Percentiles rank a stretch among this genome's conserved stretches.
Evolutionary conservation across 2,329 filamentous ascomycete genomes (phyloP).

Genomic region (Pseudopyricularia cyperi): DNA sequence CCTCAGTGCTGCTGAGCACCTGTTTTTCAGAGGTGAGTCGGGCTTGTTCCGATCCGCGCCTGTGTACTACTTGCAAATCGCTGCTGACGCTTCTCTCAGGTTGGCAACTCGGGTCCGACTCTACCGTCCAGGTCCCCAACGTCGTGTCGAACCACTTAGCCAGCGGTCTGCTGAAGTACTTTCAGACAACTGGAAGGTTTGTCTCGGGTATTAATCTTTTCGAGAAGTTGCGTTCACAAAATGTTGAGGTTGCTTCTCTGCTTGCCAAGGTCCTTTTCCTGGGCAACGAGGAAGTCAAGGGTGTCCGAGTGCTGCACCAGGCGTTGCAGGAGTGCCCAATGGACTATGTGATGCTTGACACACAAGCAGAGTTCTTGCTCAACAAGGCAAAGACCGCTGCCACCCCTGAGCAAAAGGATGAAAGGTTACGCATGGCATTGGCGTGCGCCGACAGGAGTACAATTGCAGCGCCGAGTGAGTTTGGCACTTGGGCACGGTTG

Average conservation of each 20-base stretch:
- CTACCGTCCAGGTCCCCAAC: slow-evolving; percentile 93
- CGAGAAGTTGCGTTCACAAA: slow-evolving; percentile 82
- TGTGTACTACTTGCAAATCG: background rate
- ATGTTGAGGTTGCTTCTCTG: slow-evolving; percentile 87
- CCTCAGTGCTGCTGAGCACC: slow-evolving; percentile 79
- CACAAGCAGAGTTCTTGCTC: slow-evolving; percentile 83
- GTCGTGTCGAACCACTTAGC: slow-evolving; percentile 93
- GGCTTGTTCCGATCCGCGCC: background rate
- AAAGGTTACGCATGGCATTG: slow-evolving; percentile 71
- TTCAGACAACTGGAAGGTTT: slow-evolving; percentile 87
- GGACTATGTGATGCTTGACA: slow-evolving; percentile 94
- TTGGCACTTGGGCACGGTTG: slow-evolving; percentile 88
- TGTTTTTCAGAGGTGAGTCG: slow-evolving; percentile 76
- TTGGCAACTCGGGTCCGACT: slow-evolving; percentile 92
- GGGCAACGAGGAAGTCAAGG: slow-evolving; percentile 95
- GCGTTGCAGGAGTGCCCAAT: slow-evolving; percentile 85
- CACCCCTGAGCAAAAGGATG: slow-evolving; percentile 41
- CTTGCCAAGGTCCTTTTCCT: slow-evolving; percentile 84
- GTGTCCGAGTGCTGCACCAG: slow-evolving; percentile 75
- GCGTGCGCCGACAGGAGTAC: slow-evolving; percentile 92
- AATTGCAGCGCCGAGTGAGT: slow-evolving; percentile 90
- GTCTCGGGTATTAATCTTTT: slow-evolving; percentile 95
- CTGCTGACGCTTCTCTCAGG: slow-evolving; percentile 34
- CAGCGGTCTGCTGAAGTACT: slow-evolving; percentile 85
- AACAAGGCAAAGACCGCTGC: slow-evolving; percentile 57